phyloP scores from a whole-genome alignment of 805 yeast species.

The Candida patagonica region DNA sequence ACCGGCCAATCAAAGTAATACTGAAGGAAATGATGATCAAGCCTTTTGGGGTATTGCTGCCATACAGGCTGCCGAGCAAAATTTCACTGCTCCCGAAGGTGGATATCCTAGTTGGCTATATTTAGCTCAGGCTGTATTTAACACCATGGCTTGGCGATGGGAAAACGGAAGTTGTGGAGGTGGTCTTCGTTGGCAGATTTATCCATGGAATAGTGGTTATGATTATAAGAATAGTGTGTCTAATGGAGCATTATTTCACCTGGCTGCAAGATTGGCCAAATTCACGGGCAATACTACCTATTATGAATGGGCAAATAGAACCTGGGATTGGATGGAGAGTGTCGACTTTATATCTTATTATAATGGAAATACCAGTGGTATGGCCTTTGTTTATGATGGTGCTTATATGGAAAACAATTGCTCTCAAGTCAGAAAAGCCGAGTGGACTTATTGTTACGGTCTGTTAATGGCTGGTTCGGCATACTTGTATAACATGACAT shows the following conservation, averaged over 20 bases:
- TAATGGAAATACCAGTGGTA: conserved; percentile 16
- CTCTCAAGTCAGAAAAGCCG: conserved; percentile 39
- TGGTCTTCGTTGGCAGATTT: conserved; percentile 89
- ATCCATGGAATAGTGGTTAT: conserved; percentile 80
- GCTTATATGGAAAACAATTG: conserved; percentile 43
- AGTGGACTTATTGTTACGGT: conserved; percentile 74
- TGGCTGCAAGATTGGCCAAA: conserved; percentile 77
- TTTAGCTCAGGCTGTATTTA: conserved; percentile 75
- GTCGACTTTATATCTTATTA: conserved; percentile 31
- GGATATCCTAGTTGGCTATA: conserved; percentile 63
- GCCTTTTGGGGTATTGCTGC: conserved; percentile 88
- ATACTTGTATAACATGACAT: conserved; percentile 53
- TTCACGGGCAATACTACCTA: conserved; percentile 65
- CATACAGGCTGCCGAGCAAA: conserved; percentile 76
- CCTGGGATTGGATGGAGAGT: conserved; percentile 67
- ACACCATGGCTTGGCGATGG: conserved; percentile 79
- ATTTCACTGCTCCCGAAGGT: conserved; percentile 60
- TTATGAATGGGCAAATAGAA: conserved; percentile 59
- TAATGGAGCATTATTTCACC: conserved; percentile 72
- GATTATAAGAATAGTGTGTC: conserved; percentile 81
- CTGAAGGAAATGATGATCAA: conserved; percentile 92
- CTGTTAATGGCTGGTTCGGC: conserved; percentile 62
- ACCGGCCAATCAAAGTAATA: conserved; percentile 70
- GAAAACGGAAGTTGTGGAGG: conserved; percentile 55
- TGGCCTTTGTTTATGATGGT: conserved; percentile 59